These are phyloP conservation scores for Aspergillus sp. DNA, from an alignment of 2,329 filamentous ascomycete genomes.

Conservation along the genomic window DNA sequence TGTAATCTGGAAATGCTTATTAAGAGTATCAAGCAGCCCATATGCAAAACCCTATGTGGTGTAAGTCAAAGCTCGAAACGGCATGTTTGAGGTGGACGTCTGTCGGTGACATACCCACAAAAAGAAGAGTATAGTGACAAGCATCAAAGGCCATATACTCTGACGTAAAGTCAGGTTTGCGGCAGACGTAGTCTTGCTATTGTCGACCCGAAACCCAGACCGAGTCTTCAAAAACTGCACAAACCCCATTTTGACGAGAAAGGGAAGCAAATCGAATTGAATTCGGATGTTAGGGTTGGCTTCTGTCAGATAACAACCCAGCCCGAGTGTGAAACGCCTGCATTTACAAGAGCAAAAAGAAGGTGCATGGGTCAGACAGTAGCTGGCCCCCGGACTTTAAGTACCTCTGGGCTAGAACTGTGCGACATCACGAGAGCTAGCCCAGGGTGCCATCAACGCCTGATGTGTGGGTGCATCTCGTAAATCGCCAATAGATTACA, in stretches of 20 bases:
- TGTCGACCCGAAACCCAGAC: constrained; percentile 34
- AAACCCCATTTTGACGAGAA: constrained; percentile 26
- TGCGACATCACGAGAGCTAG: constrained; percentile 5
- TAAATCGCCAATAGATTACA: background rate
- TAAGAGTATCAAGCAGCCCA: constrained; percentile 51
- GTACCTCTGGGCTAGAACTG: background rate
- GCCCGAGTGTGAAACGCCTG: background rate
- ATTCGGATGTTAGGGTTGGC: background rate
- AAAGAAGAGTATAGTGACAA: constrained; percentile 52
- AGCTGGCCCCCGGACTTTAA: constrained; percentile 1
- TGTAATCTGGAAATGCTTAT: constrained; percentile 59
- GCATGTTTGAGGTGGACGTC: background rate
- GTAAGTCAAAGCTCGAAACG: background rate
- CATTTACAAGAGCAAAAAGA: background rate
- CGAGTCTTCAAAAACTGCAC: constrained; percentile 29
- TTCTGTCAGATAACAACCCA: background rate
- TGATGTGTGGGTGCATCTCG: background rate
- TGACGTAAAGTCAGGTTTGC: constrained; percentile 45
- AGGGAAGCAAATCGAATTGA: background rate
- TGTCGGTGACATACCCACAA: constrained; percentile 45
- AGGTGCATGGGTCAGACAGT: background rate
- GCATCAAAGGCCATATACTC: constrained; percentile 44
- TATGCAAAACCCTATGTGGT: constrained; percentile 46
- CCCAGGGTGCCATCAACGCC: background rate
- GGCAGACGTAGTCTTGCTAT: constrained; percentile 39